These are phyloP conservation scores for Arthrinium puccinioides DNA, from an alignment of 2,329 filamentous ascomycete genomes.

Conservation along the genomic window DNA sequence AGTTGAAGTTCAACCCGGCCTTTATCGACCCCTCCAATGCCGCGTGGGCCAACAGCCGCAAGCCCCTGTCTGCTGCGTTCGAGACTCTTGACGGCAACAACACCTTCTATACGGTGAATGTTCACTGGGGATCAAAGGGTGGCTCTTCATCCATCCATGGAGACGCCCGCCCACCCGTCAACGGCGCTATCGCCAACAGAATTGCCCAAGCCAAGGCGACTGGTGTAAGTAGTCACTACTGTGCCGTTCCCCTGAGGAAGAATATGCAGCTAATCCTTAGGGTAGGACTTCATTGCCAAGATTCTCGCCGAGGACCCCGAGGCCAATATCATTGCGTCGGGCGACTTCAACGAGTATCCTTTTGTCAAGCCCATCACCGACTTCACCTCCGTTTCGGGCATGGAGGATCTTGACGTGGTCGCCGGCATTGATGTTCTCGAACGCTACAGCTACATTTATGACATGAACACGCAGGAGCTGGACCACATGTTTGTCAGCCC, in stretches of 20 bases:
- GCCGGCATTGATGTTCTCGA: slow-evolving; percentile 44
- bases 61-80: slow-evolving; percentile 62
- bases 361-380: slow-evolving; percentile 52
- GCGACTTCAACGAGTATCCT: slow-evolving; percentile 68
- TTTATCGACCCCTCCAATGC: slow-evolving; percentile 55
- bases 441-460: slow-evolving; percentile 65
- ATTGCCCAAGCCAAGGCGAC: slow-evolving; percentile 50
- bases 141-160: slow-evolving; percentile 58
- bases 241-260: neutral
- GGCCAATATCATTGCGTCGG: slow-evolving; percentile 52
- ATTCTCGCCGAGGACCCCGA: slow-evolving; percentile 49
- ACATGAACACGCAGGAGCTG: slow-evolving; percentile 61
- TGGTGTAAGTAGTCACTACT: slow-evolving; percentile 31
- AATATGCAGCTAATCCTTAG: neutral
- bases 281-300: slow-evolving; percentile 43
- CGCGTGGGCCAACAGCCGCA: slow-evolving; percentile 55
- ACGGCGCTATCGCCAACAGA: slow-evolving; percentile 53
- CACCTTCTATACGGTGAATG: slow-evolving; percentile 63
- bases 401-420: slow-evolving; percentile 56
- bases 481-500: slow-evolving; percentile 64
- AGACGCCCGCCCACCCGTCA: slow-evolving; percentile 58
- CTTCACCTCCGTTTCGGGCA: slow-evolving; percentile 45
- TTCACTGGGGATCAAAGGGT: slow-evolving; percentile 61
- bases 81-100: slow-evolving; percentile 45
- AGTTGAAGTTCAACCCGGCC: slow-evolving; percentile 62